phyloP scores from a whole-genome alignment of 257 asterid genomes.

The Nemophila menziesii region DNA sequence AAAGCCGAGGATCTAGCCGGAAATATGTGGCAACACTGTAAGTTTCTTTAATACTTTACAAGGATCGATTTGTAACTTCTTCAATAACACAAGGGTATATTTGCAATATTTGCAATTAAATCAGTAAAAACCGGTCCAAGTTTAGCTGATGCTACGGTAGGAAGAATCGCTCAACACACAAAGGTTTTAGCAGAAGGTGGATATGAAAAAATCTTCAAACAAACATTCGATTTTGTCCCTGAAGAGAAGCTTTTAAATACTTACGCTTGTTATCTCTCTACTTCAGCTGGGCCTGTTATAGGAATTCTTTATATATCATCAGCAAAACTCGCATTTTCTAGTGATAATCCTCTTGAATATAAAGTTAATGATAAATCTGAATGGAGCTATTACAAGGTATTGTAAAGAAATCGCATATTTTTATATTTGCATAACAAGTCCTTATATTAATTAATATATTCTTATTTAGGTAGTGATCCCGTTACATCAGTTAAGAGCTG shows the following conservation, averaged over 20 bases:
- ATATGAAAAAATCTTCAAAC: slow-evolving; percentile 82
- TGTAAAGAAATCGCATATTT: too few species aligned
- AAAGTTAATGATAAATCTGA: slow-evolving; percentile 63
- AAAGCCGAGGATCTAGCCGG: slow-evolving; percentile 94
- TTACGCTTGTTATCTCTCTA: slow-evolving; percentile 86
- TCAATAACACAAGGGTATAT: neutral
- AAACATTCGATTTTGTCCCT: slow-evolving; percentile 83
- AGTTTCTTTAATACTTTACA: slow-evolving; percentile 24
- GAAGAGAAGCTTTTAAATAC: slow-evolving; percentile 80
- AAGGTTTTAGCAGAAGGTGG: slow-evolving; percentile 98
- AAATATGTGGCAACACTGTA: slow-evolving; percentile 96
- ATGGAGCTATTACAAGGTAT: slow-evolving; percentile 97
- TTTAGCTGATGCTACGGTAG: slow-evolving; percentile 87
- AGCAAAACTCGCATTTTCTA: slow-evolving; percentile 84
- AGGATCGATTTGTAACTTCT: slow-evolving; percentile 5
- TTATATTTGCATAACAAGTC: neutral
- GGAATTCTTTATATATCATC: slow-evolving; percentile 76
- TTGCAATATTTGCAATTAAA: slow-evolving; percentile 2
- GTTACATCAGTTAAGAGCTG: slow-evolving; percentile 74
- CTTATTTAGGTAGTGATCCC: slow-evolving; percentile 71
- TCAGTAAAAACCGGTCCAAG: slow-evolving; percentile 97
- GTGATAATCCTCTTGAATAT: slow-evolving; percentile 83
- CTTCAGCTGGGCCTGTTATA: slow-evolving; percentile 99
- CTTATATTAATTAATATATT: too few species aligned
- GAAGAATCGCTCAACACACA: slow-evolving; percentile 96